These are phyloP conservation scores for Rhizopogon sp. DNA, from an alignment of 768 basidiomycete genomes.

Conservation along the genomic window DNA sequence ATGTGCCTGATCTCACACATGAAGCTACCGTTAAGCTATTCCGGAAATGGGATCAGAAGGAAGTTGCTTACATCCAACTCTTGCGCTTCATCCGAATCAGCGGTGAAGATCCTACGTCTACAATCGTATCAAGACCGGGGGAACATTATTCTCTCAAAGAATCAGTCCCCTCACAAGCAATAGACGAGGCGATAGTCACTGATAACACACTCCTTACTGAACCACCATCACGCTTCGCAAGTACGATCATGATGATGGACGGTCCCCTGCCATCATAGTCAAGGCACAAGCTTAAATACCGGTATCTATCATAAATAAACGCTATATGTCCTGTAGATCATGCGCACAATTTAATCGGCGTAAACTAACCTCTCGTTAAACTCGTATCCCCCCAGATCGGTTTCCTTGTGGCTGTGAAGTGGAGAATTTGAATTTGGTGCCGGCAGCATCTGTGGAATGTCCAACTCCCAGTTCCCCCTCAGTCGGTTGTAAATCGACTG, in stretches of 20 bases:
- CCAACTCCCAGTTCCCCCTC: slow-evolving; percentile 66
- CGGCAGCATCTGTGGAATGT: slow-evolving; percentile 25
- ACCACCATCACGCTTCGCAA: slow-evolving; percentile 28
- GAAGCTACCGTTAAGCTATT: slow-evolving; percentile 64
- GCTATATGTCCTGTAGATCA: slow-evolving; percentile 12
- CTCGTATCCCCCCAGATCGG: slow-evolving; percentile 21
- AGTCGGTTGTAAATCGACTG: slow-evolving; percentile 67
- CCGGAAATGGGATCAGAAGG: slow-evolving; percentile 74
- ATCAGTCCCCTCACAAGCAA: slow-evolving; percentile 1
- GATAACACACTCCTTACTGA: slow-evolving; percentile 23
- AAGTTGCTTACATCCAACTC: slow-evolving; percentile 62
- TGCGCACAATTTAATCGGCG: slow-evolving; percentile 16
- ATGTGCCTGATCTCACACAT: slow-evolving; percentile 78
- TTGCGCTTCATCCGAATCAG: slow-evolving; percentile 76
- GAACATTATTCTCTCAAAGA: slow-evolving; percentile 39
- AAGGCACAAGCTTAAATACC: background rate
- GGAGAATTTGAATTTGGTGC: slow-evolving; percentile 14
- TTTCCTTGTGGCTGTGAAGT: slow-evolving; percentile 23
- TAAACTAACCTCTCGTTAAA: slow-evolving; percentile 30
- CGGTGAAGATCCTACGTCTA: slow-evolving; percentile 42
- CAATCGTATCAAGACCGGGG: slow-evolving; percentile 56
- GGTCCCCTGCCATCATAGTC: slow-evolving; percentile 15
- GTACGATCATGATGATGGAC: slow-evolving; percentile 35
- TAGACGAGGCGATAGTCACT: slow-evolving; percentile 24
- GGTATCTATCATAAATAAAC: background rate